Base-by-base conservation (phyloP, 495 filamentous ascomycete species). In the Aspergillus wentii region DNA sequence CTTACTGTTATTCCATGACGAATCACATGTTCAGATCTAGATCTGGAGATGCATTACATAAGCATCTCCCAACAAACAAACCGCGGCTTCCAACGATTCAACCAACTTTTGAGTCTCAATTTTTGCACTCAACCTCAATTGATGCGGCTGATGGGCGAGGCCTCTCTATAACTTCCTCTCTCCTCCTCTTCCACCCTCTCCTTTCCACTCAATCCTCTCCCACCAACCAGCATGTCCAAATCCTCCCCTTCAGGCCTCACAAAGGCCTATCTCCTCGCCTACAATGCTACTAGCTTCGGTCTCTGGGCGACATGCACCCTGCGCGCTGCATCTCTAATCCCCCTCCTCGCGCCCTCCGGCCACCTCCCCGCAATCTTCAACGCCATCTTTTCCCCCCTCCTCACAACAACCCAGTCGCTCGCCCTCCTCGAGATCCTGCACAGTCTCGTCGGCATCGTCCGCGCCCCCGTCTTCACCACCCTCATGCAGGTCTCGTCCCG, bases 401-500 rank as follows among this genome's bases (percentile, higher is more conserved):
- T 83, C 30, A 78, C 80, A 43, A 79, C 75, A 68, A 88, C 84
- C 19, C 92, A 99, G 66, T 90, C 85, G 0, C 62, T 86, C 38
- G 91, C 91, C 1, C 49, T 79, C 9, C 67, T 95, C 49, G 92
- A 99, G 64, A 70, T 96, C 18, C 47, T 88, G 35, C 92, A 98
- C 66, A 80, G 86, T 23, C 36, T 64, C 2, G 15, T 57, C 78
- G 84, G 90, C 30, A 55, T 95, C 45, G 87, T 95, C 38, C 83
- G 89, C 46, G 83, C 89, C 6, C 88, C 90, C 1, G 46, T 96
- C 59, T 48, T 79, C 43, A 97, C 91, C 2, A 95, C 91, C 8
- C 58, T 72, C n/a, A 84, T 95, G 74, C 91, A 97, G 62, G 88
- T 96, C 30, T 72, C 82, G 13, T 80, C 72, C 33, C 85, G 91